Evolutionary conservation across 257 asterid species (phyloP), one percentile per base, ranked within the genome.

Genomic region (Capsicum baccatum): DNA sequence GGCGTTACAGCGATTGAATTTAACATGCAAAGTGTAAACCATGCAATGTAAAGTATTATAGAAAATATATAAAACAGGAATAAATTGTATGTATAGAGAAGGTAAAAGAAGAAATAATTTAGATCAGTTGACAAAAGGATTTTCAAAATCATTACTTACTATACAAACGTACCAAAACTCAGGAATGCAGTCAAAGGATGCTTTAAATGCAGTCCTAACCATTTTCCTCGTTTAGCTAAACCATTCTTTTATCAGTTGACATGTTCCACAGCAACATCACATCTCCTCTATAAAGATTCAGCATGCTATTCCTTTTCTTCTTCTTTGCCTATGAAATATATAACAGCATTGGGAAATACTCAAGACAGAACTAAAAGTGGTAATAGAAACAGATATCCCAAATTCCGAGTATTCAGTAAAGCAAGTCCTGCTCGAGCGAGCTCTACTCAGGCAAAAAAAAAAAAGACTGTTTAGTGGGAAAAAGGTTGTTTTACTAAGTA

Each of bases 191-290:
- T 63, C 9, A 1, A 17, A 5, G 2, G 35, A 3, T 37, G 83
- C 59, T 60, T 82, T 82, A 26, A 54, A 82, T 35, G 84, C 84
- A 6, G 39, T 82, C 79, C 52, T 64, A 82, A 82, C 84, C 37
- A 82, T 66, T 79, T 82, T 37, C 79, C 16, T 14, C 16, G 39
- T 58, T 80, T 8, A 80, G 58, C 68, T n/a, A 14, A 42, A 80
- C 12, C 47, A 42, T 71, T 60, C 19, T 54, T 67, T 14, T 9
- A 50, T 57, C 70, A 26, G 42, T 11, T 8, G 16, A 33, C 11
- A 26, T 62, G 68, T 62, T 62, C 68, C 14, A 62, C 68, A 62
- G 14, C 37, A 26, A 63, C 37, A 21, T 63, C 70, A 19, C 26
- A 12, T 21, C 70, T 63, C 42, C 42, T 21, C 42, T 21, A 12